Percentiles rank a stretch among this genome's conserved stretches.
These are phyloP conservation scores for Leccinum uliginosum DNA, from an alignment of 768 basidiomycete species.

Conservation along the genomic window DNA sequence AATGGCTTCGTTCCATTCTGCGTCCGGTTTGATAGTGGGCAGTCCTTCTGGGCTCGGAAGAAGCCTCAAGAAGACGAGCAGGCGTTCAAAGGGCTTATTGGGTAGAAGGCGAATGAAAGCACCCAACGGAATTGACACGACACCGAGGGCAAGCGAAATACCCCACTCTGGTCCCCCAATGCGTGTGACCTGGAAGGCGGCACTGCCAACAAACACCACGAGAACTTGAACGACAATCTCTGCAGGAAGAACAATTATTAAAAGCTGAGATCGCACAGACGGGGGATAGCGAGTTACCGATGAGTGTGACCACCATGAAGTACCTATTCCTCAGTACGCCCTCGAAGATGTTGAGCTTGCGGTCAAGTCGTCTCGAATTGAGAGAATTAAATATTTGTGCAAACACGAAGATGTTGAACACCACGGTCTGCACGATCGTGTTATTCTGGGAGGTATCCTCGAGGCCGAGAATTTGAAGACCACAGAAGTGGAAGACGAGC, in stretches of 20 bases:
- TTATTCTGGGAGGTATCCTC: conserved; percentile 33
- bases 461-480: conserved; percentile 64
- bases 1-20: conserved; percentile 75
- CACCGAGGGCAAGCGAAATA: conserved; percentile 82
- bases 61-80: conserved; percentile 53
- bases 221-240: conserved; percentile 84
- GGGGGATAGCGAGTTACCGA: conserved; percentile 53
- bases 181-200: conserved; percentile 83
- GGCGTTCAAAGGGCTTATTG: conserved; percentile 68
- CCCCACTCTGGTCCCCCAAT: conserved; percentile 89
- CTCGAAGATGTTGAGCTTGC: conserved; percentile 82
- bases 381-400: conserved; percentile 96
- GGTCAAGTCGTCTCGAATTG: conserved; percentile 86
- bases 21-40: conserved; percentile 58
- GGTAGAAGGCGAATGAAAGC: conserved; percentile 77
- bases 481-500: conserved; percentile 87
- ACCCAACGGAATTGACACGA: conserved; percentile 86
- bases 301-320: conserved; percentile 77
- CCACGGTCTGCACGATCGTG: conserved; percentile 69
- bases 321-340: conserved; percentile 77
- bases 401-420: conserved; percentile 99
- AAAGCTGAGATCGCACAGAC: conserved; percentile 1
- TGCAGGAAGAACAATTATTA: conserved; percentile 27
- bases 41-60: conserved; percentile 59
- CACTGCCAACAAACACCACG: conserved; percentile 88